phyloP scores from a whole-genome alignment of 176 grass and related monocot species.

The Rhynchospora tenuis region DNA sequence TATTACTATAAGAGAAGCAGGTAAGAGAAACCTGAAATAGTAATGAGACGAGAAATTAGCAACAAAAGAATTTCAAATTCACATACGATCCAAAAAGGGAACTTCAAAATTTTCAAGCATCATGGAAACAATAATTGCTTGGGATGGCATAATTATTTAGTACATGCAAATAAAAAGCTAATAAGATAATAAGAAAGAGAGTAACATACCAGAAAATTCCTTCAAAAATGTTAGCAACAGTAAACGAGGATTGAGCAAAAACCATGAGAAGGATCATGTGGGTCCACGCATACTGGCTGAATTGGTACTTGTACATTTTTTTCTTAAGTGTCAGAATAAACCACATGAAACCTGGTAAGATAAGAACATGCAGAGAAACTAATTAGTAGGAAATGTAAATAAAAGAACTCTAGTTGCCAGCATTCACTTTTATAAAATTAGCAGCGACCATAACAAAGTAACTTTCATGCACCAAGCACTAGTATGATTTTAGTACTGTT shows the following conservation, averaged over 20 bases:
- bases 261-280: slow-evolving; percentile 91
- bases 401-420: background rate
- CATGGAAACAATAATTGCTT: background rate
- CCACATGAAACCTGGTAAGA: slow-evolving; percentile 73
- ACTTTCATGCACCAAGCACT: background rate
- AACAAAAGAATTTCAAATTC: background rate
- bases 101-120: background rate
- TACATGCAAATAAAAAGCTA: background rate
- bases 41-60: background rate
- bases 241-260: slow-evolving; percentile 79
- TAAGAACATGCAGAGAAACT: slow-evolving; percentile 12
- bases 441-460: background rate
- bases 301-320: slow-evolving; percentile 87
- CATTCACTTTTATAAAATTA: background rate
- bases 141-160: background rate
- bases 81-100: slow-evolving; percentile 4
- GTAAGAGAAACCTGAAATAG: slow-evolving; percentile 70
- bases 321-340: slow-evolving; percentile 93
- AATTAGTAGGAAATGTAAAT: background rate
- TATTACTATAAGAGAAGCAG: slow-evolving; percentile 77
- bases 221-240: slow-evolving; percentile 88
- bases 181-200: background rate
- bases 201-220: slow-evolving; percentile 75
- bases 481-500: background rate
- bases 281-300: slow-evolving; percentile 93